Base-by-base conservation (phyloP, 768 basidiomycete genomes). In the Cubamyces lactineus region DNA sequence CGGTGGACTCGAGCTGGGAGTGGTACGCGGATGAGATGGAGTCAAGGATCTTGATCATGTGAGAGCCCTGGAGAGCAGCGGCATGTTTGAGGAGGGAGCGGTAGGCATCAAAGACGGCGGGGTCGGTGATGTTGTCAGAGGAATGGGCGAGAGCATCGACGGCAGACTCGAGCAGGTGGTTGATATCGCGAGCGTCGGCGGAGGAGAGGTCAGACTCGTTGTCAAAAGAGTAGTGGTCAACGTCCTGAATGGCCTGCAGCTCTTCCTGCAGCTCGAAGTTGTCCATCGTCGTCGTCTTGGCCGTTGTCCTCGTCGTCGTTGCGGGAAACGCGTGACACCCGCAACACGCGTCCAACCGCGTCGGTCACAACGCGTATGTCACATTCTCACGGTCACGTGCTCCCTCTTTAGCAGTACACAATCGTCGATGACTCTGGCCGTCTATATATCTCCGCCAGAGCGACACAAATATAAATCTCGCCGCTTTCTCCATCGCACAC, bases 11-110 rank as follows among this genome's bases (percentile, higher is more conserved):
- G 46, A 94, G 78, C 73, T 94, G 87, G 2, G 85, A 74, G 47
- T 80, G 81, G 56, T 94, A 82, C 0, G 86, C 90, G 0, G 94
- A 96, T 0, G 85, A 77, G 58, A 97, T 81, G 3, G 92, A 89
- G 75, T 98, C 96, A 48, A 98, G 82, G 0, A 96, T 78, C 72
- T 97, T 96, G 77, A 77, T 87, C 84, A 96, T 89, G 50, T 87
- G 77, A 0, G 80, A 67, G 23, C 85, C 86, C 4, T 84, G 82
- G 7, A 94, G 82, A 3, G 77, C 72, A 46, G 85, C 82, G 0
- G 88, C 80, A 65, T 87, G 77, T 76, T 96, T 97, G 68, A 98
- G 80, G 12, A 97, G 78, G 63, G 86, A 88, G 50, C 92, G 82
- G 69, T 92, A 90, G 15, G 89, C 84, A 66, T 96, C 94, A 62